Percentiles rank a stretch among this genome's conserved stretches.
Evolutionary conservation across 495 filamentous ascomycete species (phyloP).

Genomic region (Sabuloglossum arenarium): DNA sequence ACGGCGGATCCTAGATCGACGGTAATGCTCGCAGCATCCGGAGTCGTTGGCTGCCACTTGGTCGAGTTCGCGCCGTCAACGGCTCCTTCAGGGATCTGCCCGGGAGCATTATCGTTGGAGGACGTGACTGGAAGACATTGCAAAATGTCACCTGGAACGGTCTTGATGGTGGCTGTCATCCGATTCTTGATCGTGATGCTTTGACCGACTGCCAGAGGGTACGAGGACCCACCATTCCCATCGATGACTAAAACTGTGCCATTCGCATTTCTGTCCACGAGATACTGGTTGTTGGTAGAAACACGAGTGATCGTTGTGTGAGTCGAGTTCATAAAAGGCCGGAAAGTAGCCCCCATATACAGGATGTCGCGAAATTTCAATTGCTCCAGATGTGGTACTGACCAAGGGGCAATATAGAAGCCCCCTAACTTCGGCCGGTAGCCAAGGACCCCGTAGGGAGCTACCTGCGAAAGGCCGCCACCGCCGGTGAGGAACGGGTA

Average conservation of each 20-base stretch:
- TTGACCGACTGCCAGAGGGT: constrained; percentile 28
- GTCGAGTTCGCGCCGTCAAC: constrained; percentile 52
- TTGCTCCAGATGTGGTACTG: constrained; percentile 39
- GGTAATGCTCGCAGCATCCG: constrained; percentile 26
- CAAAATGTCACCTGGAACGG: constrained; percentile 36
- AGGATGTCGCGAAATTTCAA: constrained; percentile 46
- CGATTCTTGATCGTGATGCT: constrained; percentile 40
- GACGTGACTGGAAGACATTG: constrained; percentile 42
- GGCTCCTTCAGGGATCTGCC: constrained; percentile 51
- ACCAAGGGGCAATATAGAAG: constrained; percentile 34
- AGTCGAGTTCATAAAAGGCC: constrained; percentile 38
- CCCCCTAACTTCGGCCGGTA: constrained; percentile 31
- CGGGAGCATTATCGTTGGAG: constrained; percentile 27
- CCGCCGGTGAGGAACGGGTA: constrained; percentile 49
- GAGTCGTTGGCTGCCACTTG: constrained; percentile 43
- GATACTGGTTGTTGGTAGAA: constrained; percentile 26
- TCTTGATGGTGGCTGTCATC: constrained; percentile 18
- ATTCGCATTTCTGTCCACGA: constrained; percentile 23
- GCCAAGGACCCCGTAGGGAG: constrained; percentile 39
- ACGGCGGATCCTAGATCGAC: constrained; percentile 20
- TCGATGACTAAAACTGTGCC: constrained; percentile 15
- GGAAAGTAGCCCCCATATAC: constrained; percentile 45
- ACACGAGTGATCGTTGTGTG: constrained; percentile 39
- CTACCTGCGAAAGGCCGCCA: constrained; percentile 41
- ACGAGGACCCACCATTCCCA: constrained; percentile 9